Evolutionary conservation across 768 basidiomycete genomes (phyloP).

Genomic region (Termitomyces sp.): DNA sequence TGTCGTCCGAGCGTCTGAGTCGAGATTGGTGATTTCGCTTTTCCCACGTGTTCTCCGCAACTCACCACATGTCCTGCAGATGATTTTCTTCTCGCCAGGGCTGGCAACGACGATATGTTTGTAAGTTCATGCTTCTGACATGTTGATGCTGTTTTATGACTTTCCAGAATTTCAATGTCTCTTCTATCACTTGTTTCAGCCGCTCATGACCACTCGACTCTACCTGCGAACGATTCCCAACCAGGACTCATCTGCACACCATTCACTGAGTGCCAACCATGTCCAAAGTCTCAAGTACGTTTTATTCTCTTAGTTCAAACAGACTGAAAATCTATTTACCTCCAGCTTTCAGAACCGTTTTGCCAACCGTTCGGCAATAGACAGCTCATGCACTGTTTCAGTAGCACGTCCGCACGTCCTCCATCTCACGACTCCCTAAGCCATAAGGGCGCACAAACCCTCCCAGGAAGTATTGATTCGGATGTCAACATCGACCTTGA

Average conservation of each 20-base stretch:
- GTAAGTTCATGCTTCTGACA: conserved; percentile 17
- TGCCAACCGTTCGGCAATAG: conserved; percentile 97
- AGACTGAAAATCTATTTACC: neutral
- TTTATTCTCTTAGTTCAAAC: neutral
- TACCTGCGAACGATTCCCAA: conserved; percentile 23
- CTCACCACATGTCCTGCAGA: conserved; percentile 27
- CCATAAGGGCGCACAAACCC: conserved; percentile 12
- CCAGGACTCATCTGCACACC: conserved; percentile 41
- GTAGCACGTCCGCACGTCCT: conserved; percentile 23
- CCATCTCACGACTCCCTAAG: conserved; percentile 14
- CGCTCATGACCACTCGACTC: conserved; percentile 8
- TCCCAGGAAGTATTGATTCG: conserved; percentile 14
- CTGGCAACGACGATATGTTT: conserved; percentile 28
- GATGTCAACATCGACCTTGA: conserved; percentile 1
- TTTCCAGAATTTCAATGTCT: conserved; percentile 12
- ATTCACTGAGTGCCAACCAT: conserved; percentile 56
- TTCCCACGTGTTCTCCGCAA: conserved; percentile 20
- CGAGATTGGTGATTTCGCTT: conserved; percentile 4
- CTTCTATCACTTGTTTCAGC: conserved; percentile 15
- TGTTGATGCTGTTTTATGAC: neutral
- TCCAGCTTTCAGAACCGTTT: conserved; percentile 78
- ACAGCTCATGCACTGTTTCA: conserved; percentile 78
- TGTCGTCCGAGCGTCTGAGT: conserved; percentile 6
- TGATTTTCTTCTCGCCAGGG: conserved; percentile 27
- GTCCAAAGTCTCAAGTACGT: conserved; percentile 56